A percentile compares a stretch with the other conserved stretches of the same genome.
Evolutionary conservation across 2,329 filamentous ascomycete genomes (phyloP).

Genomic region (Chaetomium sp.): DNA sequence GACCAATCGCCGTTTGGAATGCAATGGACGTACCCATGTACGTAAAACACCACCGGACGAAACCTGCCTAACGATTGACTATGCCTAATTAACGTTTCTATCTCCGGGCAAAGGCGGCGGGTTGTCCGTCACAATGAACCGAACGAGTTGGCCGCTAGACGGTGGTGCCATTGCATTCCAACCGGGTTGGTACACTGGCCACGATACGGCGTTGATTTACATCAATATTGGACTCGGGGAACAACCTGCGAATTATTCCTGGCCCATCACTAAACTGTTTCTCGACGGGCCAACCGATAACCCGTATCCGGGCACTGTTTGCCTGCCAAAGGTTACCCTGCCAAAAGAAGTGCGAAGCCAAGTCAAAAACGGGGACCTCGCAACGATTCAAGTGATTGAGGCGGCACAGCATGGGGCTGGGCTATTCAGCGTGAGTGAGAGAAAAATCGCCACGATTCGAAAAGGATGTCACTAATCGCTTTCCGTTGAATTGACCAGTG

Average conservation of each 20-base stretch:
- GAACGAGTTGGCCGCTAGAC: conserved; percentile 9
- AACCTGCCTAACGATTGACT: not conserved
- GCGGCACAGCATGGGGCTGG: conserved; percentile 9
- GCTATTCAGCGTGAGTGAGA: conserved; percentile 9
- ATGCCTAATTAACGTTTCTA: not conserved
- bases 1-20: not conserved
- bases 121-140: conserved; percentile 8
- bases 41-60: not conserved
- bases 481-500: not conserved
- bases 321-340: conserved; percentile 5
- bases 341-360: conserved; percentile 1
- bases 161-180: conserved; percentile 12
- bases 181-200: conserved; percentile 13
- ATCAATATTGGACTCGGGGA: conserved; percentile 14
- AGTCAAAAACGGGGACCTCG: conserved; percentile 9
- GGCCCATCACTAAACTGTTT: conserved; percentile 4
- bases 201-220: conserved; percentile 10
- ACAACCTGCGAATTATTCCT: conserved; percentile 9
- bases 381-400: conserved; percentile 12
- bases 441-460: no score
- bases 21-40: conserved; percentile 2
- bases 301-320: conserved; percentile 10
- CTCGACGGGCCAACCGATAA: conserved; percentile 7
- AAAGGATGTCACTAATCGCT: not conserved
- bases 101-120: conserved; percentile 6